Evolutionary conservation across 176 grass and related monocot species (phyloP).

Genomic region (Triticum turgidum): DNA sequence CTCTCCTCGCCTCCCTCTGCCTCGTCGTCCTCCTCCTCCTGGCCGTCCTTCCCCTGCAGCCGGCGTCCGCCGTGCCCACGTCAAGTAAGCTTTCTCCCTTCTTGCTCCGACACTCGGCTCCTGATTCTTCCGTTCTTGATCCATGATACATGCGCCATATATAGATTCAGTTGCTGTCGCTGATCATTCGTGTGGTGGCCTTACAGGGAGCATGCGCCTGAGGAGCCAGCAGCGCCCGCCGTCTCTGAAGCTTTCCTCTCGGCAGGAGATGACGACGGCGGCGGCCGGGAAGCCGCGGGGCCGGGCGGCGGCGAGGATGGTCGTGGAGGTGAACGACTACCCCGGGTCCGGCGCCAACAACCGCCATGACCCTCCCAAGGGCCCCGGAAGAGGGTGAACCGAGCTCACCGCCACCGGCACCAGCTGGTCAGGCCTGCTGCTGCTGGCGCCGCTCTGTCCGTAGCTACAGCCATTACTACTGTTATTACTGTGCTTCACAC

Average conservation of each 20-base stretch:
- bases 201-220: slow-evolving; percentile 31
- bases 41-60: neutral
- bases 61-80: slow-evolving; percentile 30
- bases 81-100: slow-evolving; percentile 20
- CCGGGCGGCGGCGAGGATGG: slow-evolving; percentile 20
- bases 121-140: neutral
- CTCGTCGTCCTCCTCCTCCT: neutral
- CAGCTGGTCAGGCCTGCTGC: too few relatives aligned
- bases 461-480: neutral
- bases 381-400: slow-evolving; percentile 35
- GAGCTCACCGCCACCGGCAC: neutral
- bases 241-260: neutral
- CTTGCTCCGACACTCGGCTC: neutral
- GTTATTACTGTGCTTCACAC: neutral
- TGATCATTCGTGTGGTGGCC: neutral
- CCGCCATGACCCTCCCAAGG: slow-evolving; percentile 41
- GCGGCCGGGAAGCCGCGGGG: neutral
- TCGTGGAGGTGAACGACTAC: slow-evolving; percentile 60
- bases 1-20: neutral
- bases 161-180: neutral
- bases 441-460: neutral
- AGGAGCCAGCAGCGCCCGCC: slow-evolving; percentile 7
- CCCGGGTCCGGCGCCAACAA: slow-evolving; percentile 29
- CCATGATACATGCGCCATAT: neutral
- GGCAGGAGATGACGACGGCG: neutral